Evolutionary conservation across 2,329 filamentous ascomycete genomes (phyloP), one percentile per base, ranked within the genome.

Genomic region (Geosmithia putterillii): DNA sequence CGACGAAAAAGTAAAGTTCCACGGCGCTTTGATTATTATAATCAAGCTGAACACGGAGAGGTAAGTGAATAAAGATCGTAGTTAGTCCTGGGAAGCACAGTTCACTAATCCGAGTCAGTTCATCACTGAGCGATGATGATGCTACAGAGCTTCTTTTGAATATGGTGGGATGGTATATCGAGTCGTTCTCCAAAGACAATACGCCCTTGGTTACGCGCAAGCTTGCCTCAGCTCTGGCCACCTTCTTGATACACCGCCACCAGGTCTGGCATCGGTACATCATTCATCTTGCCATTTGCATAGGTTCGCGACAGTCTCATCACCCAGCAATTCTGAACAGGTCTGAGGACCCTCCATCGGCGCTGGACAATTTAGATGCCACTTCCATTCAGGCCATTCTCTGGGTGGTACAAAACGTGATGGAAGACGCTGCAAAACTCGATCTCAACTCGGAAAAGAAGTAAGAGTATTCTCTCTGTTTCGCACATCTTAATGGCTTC

Each of bases 31-130:
- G 46, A 96, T 90, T 0, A 83, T 95, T 51, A 94, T 87, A 42
- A 79, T 96, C 53, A 98, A 96, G 64, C 76, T 96, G 46, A 95
- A 96, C 58, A 83, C 81, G n/a, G 86, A 92, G 57, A 86, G 81
- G 83, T 84, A 65, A 49, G 69, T 54, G 17, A 8, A 15, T 12
- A 32, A 14, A 6, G 20, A 22, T 38, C 34, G 10, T 15, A 32
- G 7, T 39, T 14, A 9, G n/a, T 18, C 21, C 15, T 25, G 15
- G 10, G 36, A 15, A 21, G n/a, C 38, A 38, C 14, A 17, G 18
- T 18, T 32, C 45, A 41, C 46, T 54, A 41, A 21, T 32, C 10
- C 14, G 2, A 18, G 34, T 12, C 22, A 73, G 67, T 51, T 58
- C 64, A 44, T 67, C 69, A 15, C 61, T 86, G 36, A 67, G 69